These are phyloP conservation scores for Sporisorium scitamineum DNA, from an alignment of 1,284 basidiomycete species.

Conservation along the genomic window DNA sequence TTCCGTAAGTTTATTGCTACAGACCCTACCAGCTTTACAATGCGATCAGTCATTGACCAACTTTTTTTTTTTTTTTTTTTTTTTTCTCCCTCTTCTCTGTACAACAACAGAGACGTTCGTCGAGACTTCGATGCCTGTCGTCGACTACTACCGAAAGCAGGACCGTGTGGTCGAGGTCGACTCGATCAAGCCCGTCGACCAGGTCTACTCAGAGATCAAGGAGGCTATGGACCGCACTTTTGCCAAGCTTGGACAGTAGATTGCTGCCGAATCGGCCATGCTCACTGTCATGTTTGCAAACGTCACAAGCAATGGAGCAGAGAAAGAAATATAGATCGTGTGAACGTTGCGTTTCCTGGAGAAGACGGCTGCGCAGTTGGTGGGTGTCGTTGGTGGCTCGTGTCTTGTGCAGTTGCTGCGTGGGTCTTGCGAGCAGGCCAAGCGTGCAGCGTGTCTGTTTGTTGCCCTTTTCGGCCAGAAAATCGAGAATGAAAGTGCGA, in stretches of 20 bases:
- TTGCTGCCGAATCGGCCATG: not conserved
- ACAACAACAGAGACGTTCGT: slow-evolving; percentile 81
- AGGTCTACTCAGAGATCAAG: slow-evolving; percentile 64
- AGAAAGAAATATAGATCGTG: too few relatives aligned
- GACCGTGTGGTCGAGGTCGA: slow-evolving; percentile 84
- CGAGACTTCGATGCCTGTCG: slow-evolving; percentile 94
- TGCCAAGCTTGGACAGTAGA: slow-evolving; percentile 28
- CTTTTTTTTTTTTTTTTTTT: not conserved
- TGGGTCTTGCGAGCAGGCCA: not conserved
- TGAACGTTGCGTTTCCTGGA: not conserved
- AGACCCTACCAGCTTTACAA: not conserved
- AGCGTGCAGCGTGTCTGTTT: not conserved
- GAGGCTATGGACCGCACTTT: slow-evolving; percentile 61
- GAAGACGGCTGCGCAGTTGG: not conserved
- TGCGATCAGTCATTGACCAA: too few relatives aligned
- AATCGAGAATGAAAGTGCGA: not conserved
- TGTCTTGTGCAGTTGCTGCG: slow-evolving; percentile 12
- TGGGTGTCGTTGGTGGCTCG: too few relatives aligned
- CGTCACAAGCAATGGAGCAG: not conserved
- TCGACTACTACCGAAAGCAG: slow-evolving; percentile 81
- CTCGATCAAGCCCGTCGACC: slow-evolving; percentile 57
- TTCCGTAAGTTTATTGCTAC: slow-evolving; percentile 76
- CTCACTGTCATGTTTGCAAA: not conserved
- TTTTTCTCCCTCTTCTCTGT: too few relatives aligned
- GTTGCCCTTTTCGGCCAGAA: not conserved